A percentile compares a stretch with the other conserved stretches of the same genome.
Conservation (phyloP, 2,329 filamentous ascomycete genomes). For the Alternaria burnsii region DNA sequence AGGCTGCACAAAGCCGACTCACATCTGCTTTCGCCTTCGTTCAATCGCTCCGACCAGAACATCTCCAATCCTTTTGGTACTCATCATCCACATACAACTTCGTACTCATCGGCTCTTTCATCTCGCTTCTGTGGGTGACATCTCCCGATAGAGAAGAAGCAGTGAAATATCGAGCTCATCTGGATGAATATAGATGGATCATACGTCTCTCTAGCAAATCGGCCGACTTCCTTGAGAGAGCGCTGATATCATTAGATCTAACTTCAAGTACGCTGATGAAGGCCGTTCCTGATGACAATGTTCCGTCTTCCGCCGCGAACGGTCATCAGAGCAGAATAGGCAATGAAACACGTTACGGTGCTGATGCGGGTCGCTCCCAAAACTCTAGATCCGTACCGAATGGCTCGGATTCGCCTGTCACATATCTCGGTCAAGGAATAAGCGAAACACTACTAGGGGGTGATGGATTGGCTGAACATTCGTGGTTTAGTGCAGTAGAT, state of each 20-base stretch:
- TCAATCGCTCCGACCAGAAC: conserved; percentile 55
- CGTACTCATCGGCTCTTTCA: conserved; percentile 54
- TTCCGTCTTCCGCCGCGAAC: not conserved
- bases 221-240: conserved; percentile 55
- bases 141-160: conserved; percentile 46
- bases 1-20: conserved; percentile 55
- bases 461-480: not conserved
- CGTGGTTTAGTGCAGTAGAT: not conserved
- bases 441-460: not conserved
- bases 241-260: conserved; percentile 37
- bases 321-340: not conserved
- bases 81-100: conserved; percentile 56
- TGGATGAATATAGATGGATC: conserved; percentile 55
- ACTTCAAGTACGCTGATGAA: not conserved
- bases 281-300: not conserved
- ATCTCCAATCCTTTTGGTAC: conserved; percentile 60
- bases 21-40: conserved; percentile 57
- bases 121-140: conserved; percentile 52
- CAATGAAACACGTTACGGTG: not conserved
- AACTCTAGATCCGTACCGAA: fast-evolving
- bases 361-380: not conserved
- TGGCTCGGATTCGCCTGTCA: not conserved
- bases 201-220: conserved; percentile 54
- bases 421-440: too few relatives aligned
- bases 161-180: conserved; percentile 45